Evolutionary conservation across 768 basidiomycete genomes (phyloP).

Genomic region (Mycena metata): DNA sequence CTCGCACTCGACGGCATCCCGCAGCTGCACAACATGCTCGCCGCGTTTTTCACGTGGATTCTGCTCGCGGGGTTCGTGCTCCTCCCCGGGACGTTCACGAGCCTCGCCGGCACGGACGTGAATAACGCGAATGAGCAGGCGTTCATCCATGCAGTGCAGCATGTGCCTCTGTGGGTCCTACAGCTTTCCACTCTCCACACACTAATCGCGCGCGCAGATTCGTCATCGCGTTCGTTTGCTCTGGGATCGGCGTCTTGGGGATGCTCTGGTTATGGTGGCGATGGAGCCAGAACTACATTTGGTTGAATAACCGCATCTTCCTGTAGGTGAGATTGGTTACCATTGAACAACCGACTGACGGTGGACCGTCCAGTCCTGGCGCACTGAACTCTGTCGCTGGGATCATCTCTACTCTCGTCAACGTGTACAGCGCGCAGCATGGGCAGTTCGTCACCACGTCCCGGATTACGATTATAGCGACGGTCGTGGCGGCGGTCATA

Average conservation of each 20-base stretch:
- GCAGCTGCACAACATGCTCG: slow-evolving; percentile 59
- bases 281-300: slow-evolving; percentile 71
- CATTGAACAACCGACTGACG: neutral
- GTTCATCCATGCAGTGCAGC: slow-evolving; percentile 54
- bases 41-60: slow-evolving; percentile 74
- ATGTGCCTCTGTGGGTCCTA: slow-evolving; percentile 60
- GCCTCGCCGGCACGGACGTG: slow-evolving; percentile 48
- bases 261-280: slow-evolving; percentile 74
- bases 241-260: slow-evolving; percentile 64
- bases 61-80: slow-evolving; percentile 74
- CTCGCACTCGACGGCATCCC: slow-evolving; percentile 72
- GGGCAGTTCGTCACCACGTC: slow-evolving; percentile 45
- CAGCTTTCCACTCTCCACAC: neutral
- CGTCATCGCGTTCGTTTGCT: slow-evolving; percentile 68
- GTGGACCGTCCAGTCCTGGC: slow-evolving; percentile 46
- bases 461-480: slow-evolving; percentile 50
- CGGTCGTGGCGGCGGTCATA: slow-evolving; percentile 41
- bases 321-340: slow-evolving; percentile 51
- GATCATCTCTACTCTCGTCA: slow-evolving; percentile 51
- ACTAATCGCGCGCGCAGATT: slow-evolving; percentile 51
- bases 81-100: slow-evolving; percentile 73
- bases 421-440: slow-evolving; percentile 48
- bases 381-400: slow-evolving; percentile 52
- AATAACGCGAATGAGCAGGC: slow-evolving; percentile 47
- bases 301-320: slow-evolving; percentile 70